Percentiles rank a stretch among this genome's conserved stretches.
Conservation (phyloP, 129 eudicot species). For the Artemisia tridentata region DNA sequence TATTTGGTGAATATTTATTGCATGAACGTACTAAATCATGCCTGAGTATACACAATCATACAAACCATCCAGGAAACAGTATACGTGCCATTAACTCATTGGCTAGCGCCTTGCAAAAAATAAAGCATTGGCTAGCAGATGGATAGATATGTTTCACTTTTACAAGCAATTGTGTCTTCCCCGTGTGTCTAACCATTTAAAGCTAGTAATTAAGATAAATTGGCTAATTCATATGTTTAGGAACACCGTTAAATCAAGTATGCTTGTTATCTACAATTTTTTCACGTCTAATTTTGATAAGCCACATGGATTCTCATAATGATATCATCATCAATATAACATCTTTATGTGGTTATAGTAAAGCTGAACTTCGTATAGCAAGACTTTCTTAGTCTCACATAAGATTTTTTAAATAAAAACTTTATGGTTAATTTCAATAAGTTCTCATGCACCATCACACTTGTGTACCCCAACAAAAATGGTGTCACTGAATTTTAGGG, state of each 20-base stretch:
- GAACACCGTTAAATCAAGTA: neutral
- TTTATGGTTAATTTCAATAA: neutral
- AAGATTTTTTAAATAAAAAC: conserved; percentile 5
- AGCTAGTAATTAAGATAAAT: neutral
- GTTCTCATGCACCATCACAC: neutral
- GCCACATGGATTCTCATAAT: neutral
- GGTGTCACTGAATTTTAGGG: conserved; percentile 5
- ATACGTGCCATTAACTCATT: neutral
- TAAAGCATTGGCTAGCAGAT: too few relatives aligned
- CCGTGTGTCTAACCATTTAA: neutral
- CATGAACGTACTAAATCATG: neutral
- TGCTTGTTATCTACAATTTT: conserved; percentile 4
- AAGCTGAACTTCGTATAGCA: neutral
- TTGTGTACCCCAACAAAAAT: conserved; percentile 5
- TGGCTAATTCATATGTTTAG: conserved; percentile 9
- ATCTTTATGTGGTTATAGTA: neutral
- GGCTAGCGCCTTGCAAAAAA: neutral
- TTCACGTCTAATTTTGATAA: neutral
- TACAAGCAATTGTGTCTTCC: conserved; percentile 6
- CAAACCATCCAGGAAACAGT: conserved; percentile 2
- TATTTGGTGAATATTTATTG: neutral
- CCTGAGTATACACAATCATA: neutral
- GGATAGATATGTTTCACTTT: neutral
- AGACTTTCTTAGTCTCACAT: conserved; percentile 5
- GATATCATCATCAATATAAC: conserved; percentile 4